Evolutionary conservation across 1,284 basidiomycete genomes (phyloP), one percentile per base, ranked within the genome.

Genomic region (Cryptococcus neoformans): DNA sequence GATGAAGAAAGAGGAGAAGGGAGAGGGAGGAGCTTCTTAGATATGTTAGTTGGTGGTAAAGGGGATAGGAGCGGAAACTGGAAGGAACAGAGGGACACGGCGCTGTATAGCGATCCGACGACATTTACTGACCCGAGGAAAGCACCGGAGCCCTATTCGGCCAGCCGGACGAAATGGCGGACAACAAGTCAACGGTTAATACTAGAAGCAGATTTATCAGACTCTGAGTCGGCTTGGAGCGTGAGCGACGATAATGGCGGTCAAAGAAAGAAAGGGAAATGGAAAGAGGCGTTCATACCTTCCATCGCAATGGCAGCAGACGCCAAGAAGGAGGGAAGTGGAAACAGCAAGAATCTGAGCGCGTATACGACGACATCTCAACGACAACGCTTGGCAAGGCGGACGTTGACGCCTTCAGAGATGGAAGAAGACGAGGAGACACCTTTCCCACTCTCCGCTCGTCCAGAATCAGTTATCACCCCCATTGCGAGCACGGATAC

Each of bases 91-190:
- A 57, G 53, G 53, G 37, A 46, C 12, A 61, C 51, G 7, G 54
- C 55, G 44, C 41, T 59, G 37, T 53, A 56, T 41, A 40, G 21
- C 11, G 51, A 59, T 56, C 54, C 54, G 9, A 38, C 42, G 10
- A 36, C 54, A 12, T 59, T 59, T 40, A 42, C 37, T 41, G 41
- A 51, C 17, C 58, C 58, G 35, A 36, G 58, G n/a, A 52, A 41
- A 7, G 54, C 54, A 16, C 58, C 58, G 17, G 42, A 21, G 8
- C 7, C 16, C 21, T 6, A 37, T 21, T 38, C 16, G 36, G 36
- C 44, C 37, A 16, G 44, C 35, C 41, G 8, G 34, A 10, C 6
- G 14, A 28, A 16, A 10, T 47, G 45, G 45, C 17, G 14, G 34
- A 47, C 45, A 9, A 47, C n/a, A 28, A 47, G 45, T 28, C 14